A percentile compares a stretch with the other conserved stretches of the same genome.
Evolutionary conservation across 768 basidiomycete genomes (phyloP).

Genomic region (Mrakia frigida): DNA sequence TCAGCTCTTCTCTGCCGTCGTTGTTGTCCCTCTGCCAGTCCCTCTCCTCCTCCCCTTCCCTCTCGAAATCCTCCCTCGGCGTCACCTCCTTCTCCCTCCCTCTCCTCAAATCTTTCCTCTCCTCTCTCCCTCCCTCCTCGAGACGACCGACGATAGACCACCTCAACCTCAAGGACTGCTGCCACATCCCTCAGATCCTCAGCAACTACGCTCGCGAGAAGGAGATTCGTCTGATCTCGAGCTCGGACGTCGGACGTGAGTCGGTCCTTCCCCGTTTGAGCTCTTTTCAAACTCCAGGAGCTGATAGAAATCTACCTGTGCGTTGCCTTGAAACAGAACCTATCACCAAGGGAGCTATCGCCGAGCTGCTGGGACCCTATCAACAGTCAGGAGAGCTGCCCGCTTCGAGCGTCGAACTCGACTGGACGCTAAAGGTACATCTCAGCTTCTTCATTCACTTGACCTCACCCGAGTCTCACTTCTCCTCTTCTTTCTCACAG

Average conservation of each 20-base stretch:
- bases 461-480: not conserved
- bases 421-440: constrained; percentile 24
- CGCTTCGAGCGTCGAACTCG: not conserved
- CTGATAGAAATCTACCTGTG: not conserved
- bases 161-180: constrained; percentile 27
- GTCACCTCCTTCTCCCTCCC: constrained; percentile 22
- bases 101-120: constrained; percentile 22
- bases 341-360: not conserved
- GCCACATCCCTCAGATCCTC: constrained; percentile 23
- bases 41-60: not conserved
- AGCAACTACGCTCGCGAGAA: constrained; percentile 16
- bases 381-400: not conserved
- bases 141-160: constrained; percentile 7
- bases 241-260: constrained; percentile 18
- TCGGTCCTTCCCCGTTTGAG: not conserved
- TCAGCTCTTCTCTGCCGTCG: not conserved
- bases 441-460: not conserved
- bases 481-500: not conserved
- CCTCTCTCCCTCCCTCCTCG: not conserved
- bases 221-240: constrained; percentile 11
- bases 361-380: constrained; percentile 15
- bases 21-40: not conserved
- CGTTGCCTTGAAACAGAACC: not conserved
- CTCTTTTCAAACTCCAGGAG: not conserved
- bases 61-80: constrained; percentile 13